Evolutionary conservation across 768 basidiomycete genomes (phyloP).

Genomic region (Lanmaoa rubissima): DNA sequence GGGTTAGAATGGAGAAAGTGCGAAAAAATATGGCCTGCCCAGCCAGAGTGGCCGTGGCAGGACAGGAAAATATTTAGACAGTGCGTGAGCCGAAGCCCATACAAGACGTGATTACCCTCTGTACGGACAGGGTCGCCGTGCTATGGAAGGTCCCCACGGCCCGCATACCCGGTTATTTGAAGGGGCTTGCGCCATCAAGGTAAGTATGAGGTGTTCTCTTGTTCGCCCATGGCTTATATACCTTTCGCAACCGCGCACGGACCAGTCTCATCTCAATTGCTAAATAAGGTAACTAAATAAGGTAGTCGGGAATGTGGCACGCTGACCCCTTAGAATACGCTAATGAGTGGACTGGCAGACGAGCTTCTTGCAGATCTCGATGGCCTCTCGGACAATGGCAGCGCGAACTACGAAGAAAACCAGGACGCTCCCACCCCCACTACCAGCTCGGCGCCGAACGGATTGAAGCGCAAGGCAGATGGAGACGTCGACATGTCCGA

Average conservation of each 20-base stretch:
- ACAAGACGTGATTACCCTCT: slow-evolving; percentile 44
- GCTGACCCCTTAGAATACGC: slow-evolving; percentile 1
- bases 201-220: slow-evolving; percentile 45
- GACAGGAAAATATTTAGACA: slow-evolving; percentile 78
- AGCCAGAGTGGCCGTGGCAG: slow-evolving; percentile 53
- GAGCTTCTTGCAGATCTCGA: slow-evolving; percentile 93
- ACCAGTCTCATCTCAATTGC: slow-evolving; percentile 4
- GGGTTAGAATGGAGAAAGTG: slow-evolving; percentile 21
- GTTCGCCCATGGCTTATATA: slow-evolving; percentile 11
- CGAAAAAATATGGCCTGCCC: slow-evolving; percentile 29
- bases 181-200: slow-evolving; percentile 60
- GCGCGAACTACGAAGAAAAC: slow-evolving; percentile 46
- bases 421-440: slow-evolving; percentile 26
- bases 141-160: slow-evolving; percentile 50
- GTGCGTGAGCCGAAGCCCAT: slow-evolving; percentile 69
- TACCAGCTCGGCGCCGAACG: slow-evolving; percentile 24
- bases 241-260: slow-evolving; percentile 6
- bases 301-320: not conserved
- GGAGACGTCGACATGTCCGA: slow-evolving; percentile 56
- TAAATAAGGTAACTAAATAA: slow-evolving; percentile 8
- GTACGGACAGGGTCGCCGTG: slow-evolving; percentile 51
- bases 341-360: slow-evolving; percentile 83
- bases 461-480: slow-evolving; percentile 65
- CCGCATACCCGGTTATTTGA: slow-evolving; percentile 55
- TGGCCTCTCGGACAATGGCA: slow-evolving; percentile 70